Evolutionary conservation across 305 asterid genomes (phyloP), one percentile per base, ranked within the genome.

Genomic region (Plantago rigida): DNA sequence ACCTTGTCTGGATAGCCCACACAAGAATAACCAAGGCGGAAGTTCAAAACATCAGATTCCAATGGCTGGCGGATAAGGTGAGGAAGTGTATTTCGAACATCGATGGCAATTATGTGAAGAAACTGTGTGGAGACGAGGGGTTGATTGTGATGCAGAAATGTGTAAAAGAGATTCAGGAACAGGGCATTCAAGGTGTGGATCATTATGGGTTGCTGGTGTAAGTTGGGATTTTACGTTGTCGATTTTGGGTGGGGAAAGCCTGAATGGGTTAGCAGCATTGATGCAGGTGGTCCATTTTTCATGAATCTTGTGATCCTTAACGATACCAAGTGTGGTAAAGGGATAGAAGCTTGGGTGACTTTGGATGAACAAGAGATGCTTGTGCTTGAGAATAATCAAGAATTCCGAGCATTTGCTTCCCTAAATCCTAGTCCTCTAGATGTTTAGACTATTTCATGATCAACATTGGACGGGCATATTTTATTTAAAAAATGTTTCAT

Each of bases 1-100:
- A 87, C 78, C 71, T 83, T 0, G 49, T 83, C 2, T 87, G 96
- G 96, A 51, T 85, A 13, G 69, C 94, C 2, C 48, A 71, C 54
- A 83, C 86, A 28, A 73, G 65, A 44, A 60, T 13, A 3, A 51
- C 45, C 1, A 66, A 51, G 26, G 6, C 19, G 0, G 47, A 31
- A 13, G 50, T 28, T 36, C 31, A n/a, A 13, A 51, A 13, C 13
- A 14, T 15, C 17, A 80, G 13, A n/a, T 62, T 83, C 49, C 39
- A 71, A 2, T 56, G 44, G 46, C 28, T 87, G 62, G 83, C 74
- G 42, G 75, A 62, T 51, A 51, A 62, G 22, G 73, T 85, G 3
- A 70, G 76, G 56, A 51, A 39, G 48, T 69, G 81, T 12, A 71
- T 85, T 60, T 72, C 72, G 7, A 65, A 45, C 41, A 67, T 87